Conservation (phyloP, 257 asterid species). For the Plantago elongata region DNA sequence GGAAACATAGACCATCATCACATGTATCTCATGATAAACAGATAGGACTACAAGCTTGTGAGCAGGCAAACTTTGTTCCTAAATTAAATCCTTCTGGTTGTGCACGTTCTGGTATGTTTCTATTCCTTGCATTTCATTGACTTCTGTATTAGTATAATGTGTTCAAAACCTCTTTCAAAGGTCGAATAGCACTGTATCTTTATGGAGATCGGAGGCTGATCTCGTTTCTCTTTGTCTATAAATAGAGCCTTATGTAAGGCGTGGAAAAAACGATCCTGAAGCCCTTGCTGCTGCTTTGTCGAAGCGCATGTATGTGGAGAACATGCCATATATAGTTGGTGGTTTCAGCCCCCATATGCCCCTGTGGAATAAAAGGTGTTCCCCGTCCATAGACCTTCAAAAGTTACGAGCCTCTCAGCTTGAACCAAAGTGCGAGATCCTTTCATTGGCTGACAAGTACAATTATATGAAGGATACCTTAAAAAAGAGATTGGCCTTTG, state of each 20-base stretch:
- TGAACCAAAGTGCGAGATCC: conserved; percentile 47
- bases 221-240: conserved; percentile 22
- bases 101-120: conserved; percentile 77
- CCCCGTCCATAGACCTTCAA: conserved; percentile 41
- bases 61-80: conserved; percentile 53
- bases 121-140: conserved; percentile 18
- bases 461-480: conserved; percentile 71
- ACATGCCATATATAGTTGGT: conserved; percentile 81
- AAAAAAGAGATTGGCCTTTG: conserved; percentile 73
- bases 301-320: conserved; percentile 86
- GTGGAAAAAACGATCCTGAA: conserved; percentile 72
- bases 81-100: conserved; percentile 80
- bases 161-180: too few species aligned
- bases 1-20: conserved; percentile 76
- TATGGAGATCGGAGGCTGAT: conserved; percentile 27
- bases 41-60: conserved; percentile 36
- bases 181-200: not conserved
- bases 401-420: conserved; percentile 50
- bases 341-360: conserved; percentile 71
- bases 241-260: conserved; percentile 74
- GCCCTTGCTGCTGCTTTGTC: conserved; percentile 64
- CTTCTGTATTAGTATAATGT: not conserved
- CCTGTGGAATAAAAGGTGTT: conserved; percentile 41
- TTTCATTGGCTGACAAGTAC: conserved; percentile 85
- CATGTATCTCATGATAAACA: conserved; percentile 48